phyloP scores from a whole-genome alignment of 2,329 filamentous ascomycete genomes.

The Fusarium staphyleae region DNA sequence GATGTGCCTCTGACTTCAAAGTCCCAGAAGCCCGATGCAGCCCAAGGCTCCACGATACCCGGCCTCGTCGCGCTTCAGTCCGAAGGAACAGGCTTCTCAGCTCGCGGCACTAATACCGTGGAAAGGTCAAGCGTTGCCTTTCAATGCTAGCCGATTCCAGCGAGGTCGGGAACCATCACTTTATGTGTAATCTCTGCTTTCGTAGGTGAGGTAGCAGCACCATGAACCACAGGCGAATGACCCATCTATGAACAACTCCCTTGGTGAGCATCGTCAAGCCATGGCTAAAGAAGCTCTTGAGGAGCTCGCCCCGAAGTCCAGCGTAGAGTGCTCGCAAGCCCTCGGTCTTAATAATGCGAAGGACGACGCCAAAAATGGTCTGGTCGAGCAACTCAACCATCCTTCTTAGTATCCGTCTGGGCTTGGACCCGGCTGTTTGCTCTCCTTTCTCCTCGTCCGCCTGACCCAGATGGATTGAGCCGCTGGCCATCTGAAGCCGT shows the following conservation, averaged over 20 bases:
- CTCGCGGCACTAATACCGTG: slow-evolving; percentile 82
- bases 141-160: slow-evolving; percentile 68
- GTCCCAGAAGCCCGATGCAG: slow-evolving; percentile 49
- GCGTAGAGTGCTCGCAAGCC: slow-evolving; percentile 76
- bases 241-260: slow-evolving; percentile 73
- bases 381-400: slow-evolving; percentile 41
- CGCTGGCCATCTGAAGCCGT: slow-evolving; percentile 69
- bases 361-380: slow-evolving; percentile 70
- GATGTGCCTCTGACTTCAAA: slow-evolving; percentile 73
- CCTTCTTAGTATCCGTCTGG: slow-evolving; percentile 16
- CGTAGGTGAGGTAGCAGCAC: slow-evolving; percentile 40
- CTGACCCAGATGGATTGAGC: slow-evolving; percentile 29
- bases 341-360: slow-evolving; percentile 66
- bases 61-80: slow-evolving; percentile 82
- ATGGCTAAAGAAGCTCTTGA: slow-evolving; percentile 86
- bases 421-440: background rate
- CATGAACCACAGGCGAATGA: slow-evolving; percentile 76
- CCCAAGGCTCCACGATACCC: slow-evolving; percentile 66
- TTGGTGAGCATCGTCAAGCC: slow-evolving; percentile 89
- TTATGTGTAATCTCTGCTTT: slow-evolving; percentile 30
- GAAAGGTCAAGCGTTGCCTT: slow-evolving; percentile 82
- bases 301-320: slow-evolving; percentile 76
- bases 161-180: slow-evolving; percentile 17
- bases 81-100: slow-evolving; percentile 92
- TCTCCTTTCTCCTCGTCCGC: slow-evolving; percentile 11